Base-by-base conservation (phyloP, 129 eudicot genomes). In the Flaveria brownii region DNA sequence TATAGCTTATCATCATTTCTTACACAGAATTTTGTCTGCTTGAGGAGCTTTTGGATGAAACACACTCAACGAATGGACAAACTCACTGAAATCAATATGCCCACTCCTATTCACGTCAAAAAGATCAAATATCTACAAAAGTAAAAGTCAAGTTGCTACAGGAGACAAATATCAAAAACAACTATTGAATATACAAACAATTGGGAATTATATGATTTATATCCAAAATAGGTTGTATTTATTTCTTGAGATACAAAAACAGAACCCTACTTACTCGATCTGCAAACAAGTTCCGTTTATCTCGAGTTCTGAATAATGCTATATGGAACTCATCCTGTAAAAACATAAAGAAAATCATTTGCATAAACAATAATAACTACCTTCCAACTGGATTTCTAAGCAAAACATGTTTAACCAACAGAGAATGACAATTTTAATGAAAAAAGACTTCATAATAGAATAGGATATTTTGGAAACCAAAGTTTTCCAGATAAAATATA, bases 1-100 rank as follows among this genome's bases (percentile, higher is more conserved):
- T 23, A 22, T 50, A 54, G 23, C 39, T 41, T 55, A 64, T 76
- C 41, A 22, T 45, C 20, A 36, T 45, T 70, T 45, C 87, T 20
- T 82, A 85, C 92, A 85, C 42, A 77, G 41, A 78, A 83, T 51
- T 80, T 88, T 88, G 28, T 85, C 92, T 50, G 80, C 86, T 74
- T 82, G 82, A 30, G 92, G 86, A 41, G 89, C 88, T 68, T 83
- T 84, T 14, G 92, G 92, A 70, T 88, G 92, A 74, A 88, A 88
- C 25, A 85, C 79, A 59, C 87, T 15, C 74, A 85, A 51, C 14
- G 87, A 81, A 77, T 87, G 77, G 64, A 88, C 86, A 82, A 88
- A 88, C 78, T 88, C 92, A 2, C 72, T 84, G 66, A 85, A 85
- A 52, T 83, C 89, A 39, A 85, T 85, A 55, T 82, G 68, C 43